Evolutionary conservation across 2,329 filamentous ascomycete species (phyloP).

Genomic region (Diaporthe vexans): DNA sequence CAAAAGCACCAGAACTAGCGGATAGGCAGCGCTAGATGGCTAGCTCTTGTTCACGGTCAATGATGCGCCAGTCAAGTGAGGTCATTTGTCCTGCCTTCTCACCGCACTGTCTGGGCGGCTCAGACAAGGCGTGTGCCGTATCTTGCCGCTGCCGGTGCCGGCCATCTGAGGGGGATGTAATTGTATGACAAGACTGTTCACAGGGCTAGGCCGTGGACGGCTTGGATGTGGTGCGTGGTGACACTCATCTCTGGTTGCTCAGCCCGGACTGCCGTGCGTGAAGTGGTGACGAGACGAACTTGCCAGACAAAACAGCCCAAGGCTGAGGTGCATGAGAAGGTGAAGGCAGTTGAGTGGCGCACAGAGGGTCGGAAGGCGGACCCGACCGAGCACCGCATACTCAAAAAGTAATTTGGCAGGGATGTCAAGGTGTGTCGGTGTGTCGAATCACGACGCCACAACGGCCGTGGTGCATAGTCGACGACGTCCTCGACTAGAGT

Average conservation of each 20-base stretch:
- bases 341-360: not conserved
- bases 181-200: not conserved
- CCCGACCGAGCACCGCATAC: not conserved
- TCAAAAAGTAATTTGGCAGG: not conserved
- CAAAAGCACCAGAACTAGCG: not conserved
- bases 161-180: not conserved
- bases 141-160: constrained; percentile 24
- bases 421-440: not conserved
- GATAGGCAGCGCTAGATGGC: constrained; percentile 15
- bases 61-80: constrained; percentile 10
- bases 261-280: not conserved
- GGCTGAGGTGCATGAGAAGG: constrained; percentile 12
- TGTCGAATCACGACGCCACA: not conserved
- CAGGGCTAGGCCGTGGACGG: constrained; percentile 6
- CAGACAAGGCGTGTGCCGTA: not conserved
- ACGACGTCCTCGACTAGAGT: constrained; percentile 6
- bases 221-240: not conserved
- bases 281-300: constrained; percentile 24
- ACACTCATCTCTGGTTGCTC: not conserved
- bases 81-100: constrained; percentile 28
- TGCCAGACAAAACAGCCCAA: not conserved
- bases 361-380: constrained; percentile 7
- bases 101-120: constrained; percentile 18
- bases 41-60: constrained; percentile 18
- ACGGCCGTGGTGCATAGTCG: not conserved